phyloP scores from a whole-genome alignment of 306 rosid species.

The Glycyrrhiza uralensis region DNA sequence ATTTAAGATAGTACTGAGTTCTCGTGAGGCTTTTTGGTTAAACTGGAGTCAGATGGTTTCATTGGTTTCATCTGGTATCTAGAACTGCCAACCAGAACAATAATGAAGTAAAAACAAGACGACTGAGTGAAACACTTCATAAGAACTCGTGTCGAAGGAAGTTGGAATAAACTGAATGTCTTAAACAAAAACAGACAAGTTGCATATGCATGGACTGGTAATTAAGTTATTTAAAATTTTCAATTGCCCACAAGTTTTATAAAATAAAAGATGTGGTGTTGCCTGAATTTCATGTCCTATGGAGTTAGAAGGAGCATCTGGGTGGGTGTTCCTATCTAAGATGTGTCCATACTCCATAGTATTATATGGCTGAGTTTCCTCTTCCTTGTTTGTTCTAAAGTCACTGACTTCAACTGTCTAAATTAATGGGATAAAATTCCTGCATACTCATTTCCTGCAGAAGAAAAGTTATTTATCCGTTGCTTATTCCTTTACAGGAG shows the following conservation, averaged over 20 bases:
- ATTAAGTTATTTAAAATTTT: not conserved
- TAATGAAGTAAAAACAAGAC: not conserved
- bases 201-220: not conserved
- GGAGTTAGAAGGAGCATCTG: not conserved
- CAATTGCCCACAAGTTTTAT: not conserved
- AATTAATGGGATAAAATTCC: not conserved
- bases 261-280: not conserved
- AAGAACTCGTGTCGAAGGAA: not conserved
- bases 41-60: not conserved
- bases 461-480: conserved; percentile 1
- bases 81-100: not conserved
- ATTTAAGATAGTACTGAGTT: not conserved
- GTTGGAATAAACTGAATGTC: not conserved
- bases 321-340: not conserved
- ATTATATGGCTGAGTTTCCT: not conserved
- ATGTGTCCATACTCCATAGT: not conserved
- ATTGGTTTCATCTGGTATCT: not conserved
- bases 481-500: conserved; percentile 47
- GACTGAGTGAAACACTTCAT: not conserved
- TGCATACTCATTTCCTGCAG: not conserved
- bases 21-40: not conserved
- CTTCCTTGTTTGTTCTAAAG: not conserved
- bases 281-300: not conserved
- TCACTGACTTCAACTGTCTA: not conserved
- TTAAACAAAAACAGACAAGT: not conserved